These are phyloP conservation scores for Citropsis articulata DNA, from an alignment of 345 rosid species.

Conservation along the genomic window DNA sequence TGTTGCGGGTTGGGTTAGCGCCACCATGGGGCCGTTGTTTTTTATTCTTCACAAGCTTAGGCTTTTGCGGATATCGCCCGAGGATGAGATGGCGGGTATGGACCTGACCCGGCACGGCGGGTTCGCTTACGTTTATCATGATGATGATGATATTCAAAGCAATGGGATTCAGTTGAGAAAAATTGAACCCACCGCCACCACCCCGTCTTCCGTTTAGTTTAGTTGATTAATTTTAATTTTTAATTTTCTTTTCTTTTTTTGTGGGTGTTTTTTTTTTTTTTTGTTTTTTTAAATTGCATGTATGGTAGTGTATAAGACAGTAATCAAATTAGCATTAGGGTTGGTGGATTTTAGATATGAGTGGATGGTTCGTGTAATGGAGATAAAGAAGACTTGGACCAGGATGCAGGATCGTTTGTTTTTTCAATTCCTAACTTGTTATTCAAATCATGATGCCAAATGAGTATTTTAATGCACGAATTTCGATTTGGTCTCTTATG, in stretches of 20 bases:
- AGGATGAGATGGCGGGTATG: slow-evolving; percentile 87
- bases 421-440: neutral
- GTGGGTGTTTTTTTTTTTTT: neutral
- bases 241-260: neutral
- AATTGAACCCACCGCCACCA: slow-evolving; percentile 28
- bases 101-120: slow-evolving; percentile 89
- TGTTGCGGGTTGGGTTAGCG: slow-evolving; percentile 77
- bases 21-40: slow-evolving; percentile 79
- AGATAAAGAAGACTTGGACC: slow-evolving; percentile 20
- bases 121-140: slow-evolving; percentile 74
- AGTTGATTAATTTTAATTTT: neutral
- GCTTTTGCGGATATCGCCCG: slow-evolving; percentile 64
- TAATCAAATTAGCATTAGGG: neutral
- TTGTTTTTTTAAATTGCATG: neutral
- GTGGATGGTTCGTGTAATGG: slow-evolving; percentile 1
- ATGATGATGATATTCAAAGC: slow-evolving; percentile 48
- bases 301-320: no score
- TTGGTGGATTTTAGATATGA: neutral
- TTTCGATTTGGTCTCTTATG: neutral
- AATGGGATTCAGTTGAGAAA: slow-evolving; percentile 37
- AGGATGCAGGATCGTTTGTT: neutral
- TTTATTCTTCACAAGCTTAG: slow-evolving; percentile 48
- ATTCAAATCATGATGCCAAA: neutral
- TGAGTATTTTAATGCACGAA: neutral
- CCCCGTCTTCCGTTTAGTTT: slow-evolving; percentile 28